A percentile compares a stretch with the other conserved stretches of the same genome.
These are phyloP conservation scores for Penicillium brasilianum DNA, from an alignment of 2,329 filamentous ascomycete genomes.

Conservation along the genomic window DNA sequence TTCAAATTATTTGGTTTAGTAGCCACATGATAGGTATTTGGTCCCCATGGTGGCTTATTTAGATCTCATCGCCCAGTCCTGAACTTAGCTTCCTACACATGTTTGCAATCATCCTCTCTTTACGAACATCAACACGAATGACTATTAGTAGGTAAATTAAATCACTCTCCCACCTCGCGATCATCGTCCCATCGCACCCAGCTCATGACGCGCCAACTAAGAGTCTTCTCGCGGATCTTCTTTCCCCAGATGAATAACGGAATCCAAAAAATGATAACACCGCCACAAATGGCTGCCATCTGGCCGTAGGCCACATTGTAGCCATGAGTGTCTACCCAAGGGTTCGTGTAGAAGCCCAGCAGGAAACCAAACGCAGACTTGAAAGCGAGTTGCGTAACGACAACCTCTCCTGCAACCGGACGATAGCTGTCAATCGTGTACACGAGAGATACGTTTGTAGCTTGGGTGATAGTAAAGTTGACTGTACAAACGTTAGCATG, in stretches of 20 bases:
- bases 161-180: conserved; percentile 21
- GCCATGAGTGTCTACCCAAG: conserved; percentile 20
- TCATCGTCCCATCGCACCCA: conserved; percentile 22
- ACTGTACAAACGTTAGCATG: conserved; percentile 10
- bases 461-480: conserved; percentile 23
- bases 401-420: conserved; percentile 21
- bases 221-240: conserved; percentile 11
- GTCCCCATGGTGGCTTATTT: too few species aligned
- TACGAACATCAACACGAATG: background rate
- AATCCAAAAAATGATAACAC: conserved; percentile 19
- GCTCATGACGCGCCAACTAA: conserved; percentile 19
- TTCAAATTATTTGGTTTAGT: too few species aligned
- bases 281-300: conserved; percentile 22
- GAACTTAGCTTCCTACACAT: too few species aligned
- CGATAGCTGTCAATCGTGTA: conserved; percentile 24
- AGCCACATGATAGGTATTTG: too few species aligned
- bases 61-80: too few species aligned
- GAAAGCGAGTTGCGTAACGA: conserved; percentile 20
- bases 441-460: conserved; percentile 21
- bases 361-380: conserved; percentile 22
- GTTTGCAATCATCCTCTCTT: too few species aligned
- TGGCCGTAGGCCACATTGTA: conserved; percentile 22
- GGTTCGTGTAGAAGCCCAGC: conserved; percentile 20
- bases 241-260: conserved; percentile 22
- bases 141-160: background rate